phyloP scores from a whole-genome alignment of 163 green algal species.

The Prototheca wickerhamii region DNA sequence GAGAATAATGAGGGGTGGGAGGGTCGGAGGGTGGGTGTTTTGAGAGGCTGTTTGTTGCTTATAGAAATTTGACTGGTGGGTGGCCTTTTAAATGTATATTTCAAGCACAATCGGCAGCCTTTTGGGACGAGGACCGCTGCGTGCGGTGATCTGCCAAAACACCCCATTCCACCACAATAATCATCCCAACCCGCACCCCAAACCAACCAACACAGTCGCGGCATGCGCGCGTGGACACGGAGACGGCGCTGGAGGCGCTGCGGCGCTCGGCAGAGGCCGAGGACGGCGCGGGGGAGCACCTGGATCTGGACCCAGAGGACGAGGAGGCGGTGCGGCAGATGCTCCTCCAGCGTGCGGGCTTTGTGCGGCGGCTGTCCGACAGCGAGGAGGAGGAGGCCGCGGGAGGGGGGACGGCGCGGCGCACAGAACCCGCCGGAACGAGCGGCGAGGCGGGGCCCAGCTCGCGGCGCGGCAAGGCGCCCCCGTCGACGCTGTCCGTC shows the following conservation, averaged over 20 bases:
- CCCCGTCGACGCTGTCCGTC: neutral
- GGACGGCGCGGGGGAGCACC: constrained; percentile 5
- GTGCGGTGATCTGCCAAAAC: no score
- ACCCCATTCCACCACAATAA: neutral
- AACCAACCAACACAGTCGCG: constrained; percentile 15
- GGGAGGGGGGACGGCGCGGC: no score
- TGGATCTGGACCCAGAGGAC: constrained; percentile 40
- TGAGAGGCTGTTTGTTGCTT: neutral
- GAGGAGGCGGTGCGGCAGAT: constrained; percentile 34
- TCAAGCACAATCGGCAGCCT: neutral
- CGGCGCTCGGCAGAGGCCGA: constrained; percentile 33
- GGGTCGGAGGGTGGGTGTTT: neutral
- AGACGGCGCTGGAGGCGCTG: constrained; percentile 63
- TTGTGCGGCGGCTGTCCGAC: constrained; percentile 24
- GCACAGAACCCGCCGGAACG: no score
- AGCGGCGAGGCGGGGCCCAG: no score
- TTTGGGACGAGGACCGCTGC: no score
- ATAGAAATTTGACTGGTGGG: neutral
- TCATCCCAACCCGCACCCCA: neutral
- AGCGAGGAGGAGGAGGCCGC: constrained; percentile 21
- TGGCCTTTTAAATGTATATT: neutral
- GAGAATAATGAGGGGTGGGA: no score
- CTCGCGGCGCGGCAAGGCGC: neutral
- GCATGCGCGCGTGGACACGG: constrained; percentile 46
- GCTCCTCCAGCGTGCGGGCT: constrained; percentile 24